phyloP scores from a whole-genome alignment of 345 rosid genomes.

The Limnanthes douglasii region DNA sequence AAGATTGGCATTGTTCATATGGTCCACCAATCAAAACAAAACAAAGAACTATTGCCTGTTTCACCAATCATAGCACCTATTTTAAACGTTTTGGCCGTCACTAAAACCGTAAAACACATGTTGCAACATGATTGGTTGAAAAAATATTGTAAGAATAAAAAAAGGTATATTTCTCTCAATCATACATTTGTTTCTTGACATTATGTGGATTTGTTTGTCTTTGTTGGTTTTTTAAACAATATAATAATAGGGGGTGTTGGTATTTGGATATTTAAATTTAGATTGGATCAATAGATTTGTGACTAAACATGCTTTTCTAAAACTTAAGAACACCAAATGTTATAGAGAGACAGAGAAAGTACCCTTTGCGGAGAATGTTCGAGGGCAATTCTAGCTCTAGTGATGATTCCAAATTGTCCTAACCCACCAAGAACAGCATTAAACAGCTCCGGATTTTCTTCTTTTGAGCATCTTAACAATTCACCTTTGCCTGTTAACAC shows the following conservation, averaged over 20 bases:
- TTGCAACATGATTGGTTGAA: too few species aligned
- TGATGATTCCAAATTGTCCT: constrained; percentile 55
- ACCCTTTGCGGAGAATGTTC: constrained; percentile 29
- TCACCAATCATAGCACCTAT: too few species aligned
- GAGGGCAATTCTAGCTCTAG: constrained; percentile 35
- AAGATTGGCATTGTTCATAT: too few species aligned
- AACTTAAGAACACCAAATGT: neutral
- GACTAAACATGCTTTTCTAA: too few species aligned
- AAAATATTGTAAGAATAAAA: too few species aligned
- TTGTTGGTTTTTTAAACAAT: neutral
- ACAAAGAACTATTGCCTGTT: too few species aligned
- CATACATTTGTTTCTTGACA: neutral
- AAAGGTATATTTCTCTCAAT: too few species aligned
- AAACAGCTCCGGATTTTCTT: constrained; percentile 29
- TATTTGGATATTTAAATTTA: too few species aligned
- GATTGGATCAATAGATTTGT: too few species aligned
- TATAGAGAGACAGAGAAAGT: neutral
- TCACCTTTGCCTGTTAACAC: constrained; percentile 58
- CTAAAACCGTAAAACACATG: too few species aligned
- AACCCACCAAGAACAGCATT: constrained; percentile 40
- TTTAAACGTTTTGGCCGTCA: too few species aligned
- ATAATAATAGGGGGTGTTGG: neutral
- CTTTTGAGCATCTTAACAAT: constrained; percentile 25
- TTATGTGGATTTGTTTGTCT: neutral
- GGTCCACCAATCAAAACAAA: too few species aligned